phyloP scores from a whole-genome alignment of 2,329 filamentous ascomycete genomes.

The Magnaporthiopsis rhizophila region DNA sequence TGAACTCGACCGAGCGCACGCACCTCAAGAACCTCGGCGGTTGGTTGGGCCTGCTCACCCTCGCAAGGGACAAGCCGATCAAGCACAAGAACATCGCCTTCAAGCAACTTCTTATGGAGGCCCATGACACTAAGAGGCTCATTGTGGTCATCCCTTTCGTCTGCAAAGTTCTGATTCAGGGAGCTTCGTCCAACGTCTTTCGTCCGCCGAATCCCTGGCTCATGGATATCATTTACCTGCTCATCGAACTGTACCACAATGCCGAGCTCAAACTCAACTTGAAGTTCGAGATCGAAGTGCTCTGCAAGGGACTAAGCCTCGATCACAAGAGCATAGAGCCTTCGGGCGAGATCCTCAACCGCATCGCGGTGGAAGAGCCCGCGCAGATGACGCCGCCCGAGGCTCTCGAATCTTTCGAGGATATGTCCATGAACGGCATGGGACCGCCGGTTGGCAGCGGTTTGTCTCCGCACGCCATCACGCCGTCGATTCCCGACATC shows the following conservation, averaged over 20 bases:
- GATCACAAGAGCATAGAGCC: constrained; percentile 89
- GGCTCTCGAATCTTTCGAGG: constrained; percentile 73
- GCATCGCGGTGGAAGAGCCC: constrained; percentile 56
- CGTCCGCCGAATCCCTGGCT: constrained; percentile 94
- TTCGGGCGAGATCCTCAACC: constrained; percentile 75
- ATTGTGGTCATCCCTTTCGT: constrained; percentile 94
- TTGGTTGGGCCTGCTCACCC: constrained; percentile 88
- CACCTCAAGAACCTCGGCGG: constrained; percentile 89
- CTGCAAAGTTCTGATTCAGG: constrained; percentile 88
- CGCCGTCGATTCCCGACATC: constrained; percentile 76
- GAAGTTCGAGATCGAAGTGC: constrained; percentile 96
- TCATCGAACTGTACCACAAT: constrained; percentile 90
- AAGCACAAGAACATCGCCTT: constrained; percentile 96
- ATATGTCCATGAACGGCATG: constrained; percentile 68
- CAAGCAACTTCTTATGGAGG: constrained; percentile 89
- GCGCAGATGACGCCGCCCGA: constrained; percentile 52
- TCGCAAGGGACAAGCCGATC: constrained; percentile 90
- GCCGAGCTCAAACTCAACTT: constrained; percentile 92
- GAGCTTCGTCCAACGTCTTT: constrained; percentile 78
- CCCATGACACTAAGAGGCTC: constrained; percentile 83
- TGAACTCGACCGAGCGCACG: constrained; percentile 73
- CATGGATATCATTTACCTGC: constrained; percentile 86
- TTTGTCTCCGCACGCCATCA: constrained; percentile 69
- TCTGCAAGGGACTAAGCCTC: constrained; percentile 87
- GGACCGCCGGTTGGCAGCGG: constrained; percentile 60